Conservation (phyloP, 164 flowering plant species). For the Warburgia ugandensis region DNA sequence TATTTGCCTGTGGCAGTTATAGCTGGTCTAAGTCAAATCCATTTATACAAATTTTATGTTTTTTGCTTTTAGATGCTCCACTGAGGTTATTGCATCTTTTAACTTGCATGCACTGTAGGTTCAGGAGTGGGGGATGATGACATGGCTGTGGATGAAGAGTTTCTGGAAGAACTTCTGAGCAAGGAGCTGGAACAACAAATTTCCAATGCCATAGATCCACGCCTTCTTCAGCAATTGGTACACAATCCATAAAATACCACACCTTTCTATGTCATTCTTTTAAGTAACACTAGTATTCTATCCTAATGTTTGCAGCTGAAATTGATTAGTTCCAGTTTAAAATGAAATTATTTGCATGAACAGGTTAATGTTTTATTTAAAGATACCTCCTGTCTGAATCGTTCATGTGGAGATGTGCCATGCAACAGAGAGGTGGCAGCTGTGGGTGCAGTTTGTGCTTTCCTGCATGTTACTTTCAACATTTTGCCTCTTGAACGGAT, state of each 20-base stretch:
- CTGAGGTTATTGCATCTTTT: too few species aligned
- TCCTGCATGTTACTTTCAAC: conserved; percentile 68
- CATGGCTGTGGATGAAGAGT: conserved; percentile 43
- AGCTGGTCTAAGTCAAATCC: too few species aligned
- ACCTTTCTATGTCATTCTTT: neutral
- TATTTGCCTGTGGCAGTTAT: neutral
- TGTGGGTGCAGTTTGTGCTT: conserved; percentile 78
- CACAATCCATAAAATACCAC: conserved; percentile 6
- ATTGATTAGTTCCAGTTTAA: conserved; percentile 7
- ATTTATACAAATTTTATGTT: too few species aligned
- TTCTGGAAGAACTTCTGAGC: conserved; percentile 25
- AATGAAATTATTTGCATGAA: conserved; percentile 11
- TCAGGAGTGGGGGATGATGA: conserved; percentile 52
- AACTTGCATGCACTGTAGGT: conserved; percentile 31
- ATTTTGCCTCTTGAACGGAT: conserved; percentile 66
- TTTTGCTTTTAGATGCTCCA: neutral
- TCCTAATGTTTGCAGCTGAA: neutral
- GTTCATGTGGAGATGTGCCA: conserved; percentile 26
- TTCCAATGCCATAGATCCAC: conserved; percentile 57
- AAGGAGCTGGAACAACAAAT: conserved; percentile 63
- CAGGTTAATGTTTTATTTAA: conserved; percentile 71
- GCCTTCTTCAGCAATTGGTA: conserved; percentile 85
- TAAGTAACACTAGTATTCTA: neutral
- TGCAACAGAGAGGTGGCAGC: conserved; percentile 56
- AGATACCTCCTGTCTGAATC: conserved; percentile 30